phyloP scores from a whole-genome alignment of 73 alveolate species.

The Paramecium biaurelia region DNA sequence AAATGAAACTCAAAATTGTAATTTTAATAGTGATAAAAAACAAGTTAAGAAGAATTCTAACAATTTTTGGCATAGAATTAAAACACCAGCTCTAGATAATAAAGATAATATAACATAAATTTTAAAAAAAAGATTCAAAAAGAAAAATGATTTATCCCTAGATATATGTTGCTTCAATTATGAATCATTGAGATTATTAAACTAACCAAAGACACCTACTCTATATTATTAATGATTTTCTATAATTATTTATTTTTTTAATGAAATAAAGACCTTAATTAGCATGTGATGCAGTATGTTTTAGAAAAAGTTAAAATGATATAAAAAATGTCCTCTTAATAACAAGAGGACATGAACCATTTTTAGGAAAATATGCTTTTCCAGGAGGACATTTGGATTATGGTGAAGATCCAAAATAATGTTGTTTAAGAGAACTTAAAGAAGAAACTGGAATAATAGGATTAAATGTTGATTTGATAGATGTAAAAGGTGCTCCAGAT shows the following conservation, averaged over 20 bases:
- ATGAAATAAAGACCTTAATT: slow-evolving; percentile 76
- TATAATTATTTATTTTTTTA: background rate
- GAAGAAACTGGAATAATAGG: slow-evolving; percentile 96
- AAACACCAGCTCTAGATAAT: background rate
- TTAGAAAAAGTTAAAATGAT: slow-evolving; percentile 75
- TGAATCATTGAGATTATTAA: background rate
- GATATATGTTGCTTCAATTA: background rate
- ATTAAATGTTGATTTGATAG: slow-evolving; percentile 79
- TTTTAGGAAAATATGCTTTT: slow-evolving; percentile 90
- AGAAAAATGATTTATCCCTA: background rate
- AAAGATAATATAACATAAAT: background rate
- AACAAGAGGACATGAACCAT: slow-evolving; percentile 89
- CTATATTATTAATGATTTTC: background rate
- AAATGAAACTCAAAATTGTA: background rate
- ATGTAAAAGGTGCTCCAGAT: slow-evolving; percentile 95
- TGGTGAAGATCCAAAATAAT: slow-evolving; percentile 94
- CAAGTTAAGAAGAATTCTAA: background rate
- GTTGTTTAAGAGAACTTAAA: slow-evolving; percentile 92
- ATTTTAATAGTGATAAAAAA: background rate
- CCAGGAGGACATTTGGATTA: slow-evolving; percentile 99
- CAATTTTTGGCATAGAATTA: background rate
- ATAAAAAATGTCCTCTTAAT: slow-evolving; percentile 78
- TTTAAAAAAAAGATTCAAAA: background rate
- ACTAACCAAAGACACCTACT: background rate
- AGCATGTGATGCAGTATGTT: slow-evolving; percentile 94